Evolutionary conservation across 768 basidiomycete genomes (phyloP).

Genomic region (Russula foetens): DNA sequence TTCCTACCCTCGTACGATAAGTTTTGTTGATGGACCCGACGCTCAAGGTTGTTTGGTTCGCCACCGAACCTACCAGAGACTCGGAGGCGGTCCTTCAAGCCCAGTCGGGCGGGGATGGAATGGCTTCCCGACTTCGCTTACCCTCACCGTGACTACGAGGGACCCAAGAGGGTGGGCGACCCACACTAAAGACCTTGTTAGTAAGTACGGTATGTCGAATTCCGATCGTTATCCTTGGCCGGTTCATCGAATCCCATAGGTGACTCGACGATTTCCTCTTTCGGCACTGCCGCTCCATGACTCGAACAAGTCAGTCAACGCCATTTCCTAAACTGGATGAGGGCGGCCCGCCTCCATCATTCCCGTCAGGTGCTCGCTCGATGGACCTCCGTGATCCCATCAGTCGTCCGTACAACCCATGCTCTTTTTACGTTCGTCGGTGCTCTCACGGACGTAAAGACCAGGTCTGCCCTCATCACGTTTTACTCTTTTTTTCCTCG

Average conservation of each 20-base stretch:
- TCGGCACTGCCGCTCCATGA: not conserved
- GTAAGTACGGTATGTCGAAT: not conserved
- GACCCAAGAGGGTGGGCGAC: too few species aligned
- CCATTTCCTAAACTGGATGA: not conserved
- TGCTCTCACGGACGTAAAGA: slow-evolving; percentile 8
- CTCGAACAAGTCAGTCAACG: not conserved
- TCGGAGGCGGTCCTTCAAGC: too few species aligned
- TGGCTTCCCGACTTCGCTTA: too few species aligned
- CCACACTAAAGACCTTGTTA: not conserved
- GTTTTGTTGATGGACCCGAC: too few species aligned
- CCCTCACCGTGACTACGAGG: too few species aligned
- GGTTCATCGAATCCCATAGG: not conserved
- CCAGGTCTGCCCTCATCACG: not conserved
- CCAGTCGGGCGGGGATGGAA: too few species aligned
- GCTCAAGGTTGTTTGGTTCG: too few species aligned
- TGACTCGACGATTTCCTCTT: not conserved
- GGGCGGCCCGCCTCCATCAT: not conserved
- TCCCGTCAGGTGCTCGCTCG: not conserved
- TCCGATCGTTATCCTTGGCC: not conserved
- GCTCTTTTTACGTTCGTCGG: slow-evolving; percentile 25
- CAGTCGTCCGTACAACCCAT: not conserved
- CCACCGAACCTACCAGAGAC: not conserved
- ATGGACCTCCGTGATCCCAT: slow-evolving; percentile 6
- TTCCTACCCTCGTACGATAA: too few species aligned
- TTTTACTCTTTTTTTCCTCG: not conserved